These are phyloP conservation scores for Sophora flavescens DNA, from an alignment of 306 rosid genomes.

Conservation along the genomic window DNA sequence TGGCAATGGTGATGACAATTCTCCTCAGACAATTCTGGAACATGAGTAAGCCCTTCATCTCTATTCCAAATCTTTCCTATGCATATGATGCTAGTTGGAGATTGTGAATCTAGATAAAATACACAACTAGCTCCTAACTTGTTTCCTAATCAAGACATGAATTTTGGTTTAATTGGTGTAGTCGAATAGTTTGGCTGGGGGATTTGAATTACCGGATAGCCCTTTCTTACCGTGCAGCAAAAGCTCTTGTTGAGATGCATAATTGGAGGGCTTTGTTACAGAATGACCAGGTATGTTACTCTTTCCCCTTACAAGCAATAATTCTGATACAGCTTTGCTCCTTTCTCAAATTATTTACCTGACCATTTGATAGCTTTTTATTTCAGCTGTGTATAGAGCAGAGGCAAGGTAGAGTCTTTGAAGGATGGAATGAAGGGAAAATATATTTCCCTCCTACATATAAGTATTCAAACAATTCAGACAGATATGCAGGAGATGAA, in stretches of 20 bases:
- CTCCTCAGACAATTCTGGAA: conserved; percentile 82
- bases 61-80: conserved; percentile 14
- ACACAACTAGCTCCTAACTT: neutral
- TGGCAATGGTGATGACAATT: conserved; percentile 63
- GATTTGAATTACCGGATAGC: conserved; percentile 93
- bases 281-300: conserved; percentile 78
- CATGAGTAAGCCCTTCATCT: conserved; percentile 67
- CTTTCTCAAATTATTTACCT: conserved; percentile 41
- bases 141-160: neutral
- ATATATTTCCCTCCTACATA: conserved; percentile 93
- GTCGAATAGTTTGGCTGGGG: conserved; percentile 91
- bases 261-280: conserved; percentile 79
- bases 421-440: conserved; percentile 88
- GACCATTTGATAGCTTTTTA: conserved; percentile 38
- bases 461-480: conserved; percentile 89
- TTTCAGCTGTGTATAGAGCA: conserved; percentile 83
- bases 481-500: conserved; percentile 85
- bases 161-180: conserved; percentile 48
- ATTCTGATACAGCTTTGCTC: conserved; percentile 16
- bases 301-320: conserved; percentile 20
- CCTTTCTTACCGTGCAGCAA: conserved; percentile 75
- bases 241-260: conserved; percentile 88
- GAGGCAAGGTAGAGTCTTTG: conserved; percentile 75
- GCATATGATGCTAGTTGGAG: conserved; percentile 20
- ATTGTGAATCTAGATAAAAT: conserved; percentile 19